A percentile compares a stretch with the other conserved stretches of the same genome.
phyloP scores from a whole-genome alignment of 2,329 filamentous ascomycete genomes.

The Exophiala spinifera region DNA sequence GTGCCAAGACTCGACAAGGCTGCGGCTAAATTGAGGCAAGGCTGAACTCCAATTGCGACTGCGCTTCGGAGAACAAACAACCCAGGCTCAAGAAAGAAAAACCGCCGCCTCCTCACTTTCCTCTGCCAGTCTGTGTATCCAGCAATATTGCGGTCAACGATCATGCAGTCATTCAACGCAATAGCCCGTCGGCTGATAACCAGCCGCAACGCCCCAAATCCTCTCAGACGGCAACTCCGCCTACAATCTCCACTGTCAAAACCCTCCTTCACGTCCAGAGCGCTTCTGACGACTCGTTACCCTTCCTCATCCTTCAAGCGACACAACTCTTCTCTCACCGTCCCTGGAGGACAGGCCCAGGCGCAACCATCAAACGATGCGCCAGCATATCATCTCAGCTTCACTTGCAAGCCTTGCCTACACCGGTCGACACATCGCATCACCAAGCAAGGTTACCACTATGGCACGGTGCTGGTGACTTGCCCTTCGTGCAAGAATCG shows the following conservation, averaged over 20 bases:
- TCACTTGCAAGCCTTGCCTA: conserved; percentile 86
- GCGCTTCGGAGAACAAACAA: background rate
- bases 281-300: background rate
- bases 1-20: background rate
- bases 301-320: conserved; percentile 5
- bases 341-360: conserved; percentile 12
- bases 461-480: conserved; percentile 81
- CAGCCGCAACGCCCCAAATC: background rate
- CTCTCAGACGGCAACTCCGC: background rate
- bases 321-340: conserved; percentile 22
- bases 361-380: conserved; percentile 3
- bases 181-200: background rate
- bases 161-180: conserved; percentile 11
- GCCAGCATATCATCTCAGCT: conserved; percentile 75
- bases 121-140: background rate
- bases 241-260: conserved; percentile 6
- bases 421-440: conserved; percentile 78
- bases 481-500: conserved; percentile 83
- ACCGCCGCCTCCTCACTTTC: background rate
- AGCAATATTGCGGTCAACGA: background rate
- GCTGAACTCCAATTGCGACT: background rate
- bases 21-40: background rate
- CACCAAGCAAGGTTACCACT: conserved; percentile 92
- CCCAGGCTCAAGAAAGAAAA: background rate
- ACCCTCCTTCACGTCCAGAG: conserved; percentile 4